These are phyloP conservation scores for Myrica gale DNA, from an alignment of 306 rosid genomes.

Conservation along the genomic window DNA sequence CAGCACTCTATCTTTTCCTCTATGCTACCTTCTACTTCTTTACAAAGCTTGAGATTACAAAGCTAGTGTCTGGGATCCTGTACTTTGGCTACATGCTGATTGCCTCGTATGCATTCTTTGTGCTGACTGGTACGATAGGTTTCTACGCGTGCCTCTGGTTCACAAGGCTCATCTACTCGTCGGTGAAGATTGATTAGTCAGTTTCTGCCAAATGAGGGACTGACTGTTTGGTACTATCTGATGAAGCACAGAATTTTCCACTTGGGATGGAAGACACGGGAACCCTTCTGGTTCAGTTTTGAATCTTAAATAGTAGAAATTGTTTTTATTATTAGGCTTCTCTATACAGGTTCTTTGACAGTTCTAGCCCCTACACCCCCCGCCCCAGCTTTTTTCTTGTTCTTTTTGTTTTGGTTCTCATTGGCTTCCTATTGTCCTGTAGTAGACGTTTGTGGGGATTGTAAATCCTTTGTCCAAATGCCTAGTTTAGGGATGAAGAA, in stretches of 20 bases:
- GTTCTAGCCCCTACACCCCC: constrained; percentile 25
- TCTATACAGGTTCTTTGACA: constrained; percentile 39
- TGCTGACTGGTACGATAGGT: constrained; percentile 83
- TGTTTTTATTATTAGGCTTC: constrained; percentile 26
- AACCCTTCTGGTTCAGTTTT: constrained; percentile 34
- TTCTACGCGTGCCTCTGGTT: constrained; percentile 94
- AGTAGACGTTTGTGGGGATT: constrained; percentile 31
- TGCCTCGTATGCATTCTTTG: constrained; percentile 74
- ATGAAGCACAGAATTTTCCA: constrained; percentile 17
- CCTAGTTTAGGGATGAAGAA: constrained; percentile 27
- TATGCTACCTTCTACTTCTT: constrained; percentile 88
- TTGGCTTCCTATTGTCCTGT: constrained; percentile 28
- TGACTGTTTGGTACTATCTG: constrained; percentile 14
- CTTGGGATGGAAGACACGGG: constrained; percentile 22
- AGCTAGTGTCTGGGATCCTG: constrained; percentile 81
- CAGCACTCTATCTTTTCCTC: constrained; percentile 82
- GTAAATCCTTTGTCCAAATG: constrained; percentile 30
- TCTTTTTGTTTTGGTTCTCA: not conserved
- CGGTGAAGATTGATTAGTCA: constrained; percentile 74
- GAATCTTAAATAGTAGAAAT: constrained; percentile 38
- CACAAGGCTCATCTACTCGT: constrained; percentile 78
- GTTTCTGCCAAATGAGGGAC: constrained; percentile 14
- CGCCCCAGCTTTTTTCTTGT: not conserved
- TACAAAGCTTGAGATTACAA: constrained; percentile 83
- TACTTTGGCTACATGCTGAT: constrained; percentile 91